A percentile compares a stretch with the other conserved stretches of the same genome.
phyloP scores from a whole-genome alignment of 768 basidiomycete species.

The Pleurotus ostreatus region DNA sequence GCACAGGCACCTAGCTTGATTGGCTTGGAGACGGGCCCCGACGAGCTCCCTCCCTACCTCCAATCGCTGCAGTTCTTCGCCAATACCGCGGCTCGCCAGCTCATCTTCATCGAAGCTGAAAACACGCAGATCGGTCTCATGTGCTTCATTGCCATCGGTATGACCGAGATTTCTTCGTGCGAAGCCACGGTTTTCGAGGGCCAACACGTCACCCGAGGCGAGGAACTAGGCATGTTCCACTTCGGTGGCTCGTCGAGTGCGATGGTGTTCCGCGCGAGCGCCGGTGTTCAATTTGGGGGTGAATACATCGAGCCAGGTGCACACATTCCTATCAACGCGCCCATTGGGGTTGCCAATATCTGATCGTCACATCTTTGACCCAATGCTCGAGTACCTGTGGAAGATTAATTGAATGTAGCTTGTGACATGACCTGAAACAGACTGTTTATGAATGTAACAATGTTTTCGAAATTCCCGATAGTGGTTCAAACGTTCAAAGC shows the following conservation, averaged over 20 bases:
- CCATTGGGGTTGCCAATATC: background rate
- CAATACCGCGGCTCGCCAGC: slow-evolving; percentile 39
- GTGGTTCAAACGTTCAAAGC: too few relatives aligned
- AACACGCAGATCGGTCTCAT: slow-evolving; percentile 51
- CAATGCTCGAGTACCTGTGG: too few relatives aligned
- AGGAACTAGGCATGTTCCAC: slow-evolving; percentile 60
- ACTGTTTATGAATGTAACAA: too few relatives aligned
- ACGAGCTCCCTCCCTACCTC: slow-evolving; percentile 12
- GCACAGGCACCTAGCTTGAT: slow-evolving; percentile 24
- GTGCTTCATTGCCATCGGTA: slow-evolving; percentile 55
- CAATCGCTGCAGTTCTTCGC: slow-evolving; percentile 38
- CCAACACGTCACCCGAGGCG: slow-evolving; percentile 44
- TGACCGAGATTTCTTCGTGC: slow-evolving; percentile 62
- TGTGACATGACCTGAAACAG: too few relatives aligned
- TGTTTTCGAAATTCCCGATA: too few relatives aligned
- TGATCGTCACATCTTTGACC: too few relatives aligned
- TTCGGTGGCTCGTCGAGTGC: slow-evolving; percentile 56
- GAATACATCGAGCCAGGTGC: background rate
- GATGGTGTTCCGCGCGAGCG: slow-evolving; percentile 36
- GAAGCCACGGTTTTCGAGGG: slow-evolving; percentile 43
- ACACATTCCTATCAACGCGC: slow-evolving; percentile 1
- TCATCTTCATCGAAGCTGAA: slow-evolving; percentile 55
- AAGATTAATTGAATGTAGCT: too few relatives aligned
- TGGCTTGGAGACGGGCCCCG: slow-evolving; percentile 5
- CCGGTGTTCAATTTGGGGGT: background rate